Percentiles rank a stretch among this genome's conserved stretches.
These are phyloP conservation scores for Knoxdaviesia proteae DNA, from an alignment of 2,329 filamentous ascomycete species.

Conservation along the genomic window DNA sequence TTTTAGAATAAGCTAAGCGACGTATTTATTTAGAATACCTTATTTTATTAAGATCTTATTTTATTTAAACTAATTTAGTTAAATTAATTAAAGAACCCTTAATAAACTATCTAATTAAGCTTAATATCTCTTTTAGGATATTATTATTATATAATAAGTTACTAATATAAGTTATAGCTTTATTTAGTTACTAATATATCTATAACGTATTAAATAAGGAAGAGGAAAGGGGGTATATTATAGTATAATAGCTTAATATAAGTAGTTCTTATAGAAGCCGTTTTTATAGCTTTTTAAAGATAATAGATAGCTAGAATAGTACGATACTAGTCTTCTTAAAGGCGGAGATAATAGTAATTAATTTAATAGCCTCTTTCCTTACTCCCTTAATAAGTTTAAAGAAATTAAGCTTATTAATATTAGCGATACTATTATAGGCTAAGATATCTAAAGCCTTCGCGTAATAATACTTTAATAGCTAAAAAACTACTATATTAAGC, in stretches of 20 bases:
- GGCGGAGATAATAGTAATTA: not conserved
- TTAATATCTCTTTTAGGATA: no score
- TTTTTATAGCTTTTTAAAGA: not conserved
- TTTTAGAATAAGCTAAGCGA: no score
- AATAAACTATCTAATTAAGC: no score
- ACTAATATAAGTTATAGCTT: no score
- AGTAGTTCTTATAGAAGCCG: not conserved
- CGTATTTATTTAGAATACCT: no score
- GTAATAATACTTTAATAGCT: constrained; percentile 1
- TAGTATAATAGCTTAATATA: not conserved
- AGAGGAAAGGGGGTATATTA: not conserved
- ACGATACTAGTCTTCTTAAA: no score
- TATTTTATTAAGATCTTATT: no score
- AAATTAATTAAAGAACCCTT: no score
- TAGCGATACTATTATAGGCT: not conserved
- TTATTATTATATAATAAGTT: no score
- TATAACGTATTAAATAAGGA: not conserved
- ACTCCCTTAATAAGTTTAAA: not conserved
- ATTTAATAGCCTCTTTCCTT: not conserved
- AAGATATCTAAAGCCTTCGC: not conserved
- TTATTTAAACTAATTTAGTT: no score
- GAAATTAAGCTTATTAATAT: not conserved
- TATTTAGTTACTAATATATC: no score
- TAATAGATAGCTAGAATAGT: not conserved
- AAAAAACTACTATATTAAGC: constrained; percentile 2